Evolutionary conservation across 2,329 filamentous ascomycete genomes (phyloP), one percentile per base, ranked within the genome.

Genomic region (Aspergillus uvarum): DNA sequence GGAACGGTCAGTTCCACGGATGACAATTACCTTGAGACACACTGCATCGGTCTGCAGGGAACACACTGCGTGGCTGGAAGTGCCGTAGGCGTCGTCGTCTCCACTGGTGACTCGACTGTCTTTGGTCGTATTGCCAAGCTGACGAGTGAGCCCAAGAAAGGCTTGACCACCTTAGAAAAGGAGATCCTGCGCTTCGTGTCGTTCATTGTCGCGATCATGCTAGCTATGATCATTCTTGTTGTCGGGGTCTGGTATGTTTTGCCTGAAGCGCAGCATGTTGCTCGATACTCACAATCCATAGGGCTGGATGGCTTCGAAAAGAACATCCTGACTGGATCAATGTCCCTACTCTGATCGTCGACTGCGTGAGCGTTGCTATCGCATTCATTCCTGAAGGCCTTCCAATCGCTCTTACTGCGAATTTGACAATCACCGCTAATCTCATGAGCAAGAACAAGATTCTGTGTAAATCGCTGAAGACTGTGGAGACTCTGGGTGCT

Each of bases 401-500:
- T 0, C 88, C 89, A 0, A 87, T 91, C 54, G 88, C 88, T 0
- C 76, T 91, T 38, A 89, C 88, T 0, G 85, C 87, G 1, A 89
- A 86, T 19, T 79, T 93, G 64, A 92, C 89, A 0, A 92, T 93
- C 60, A 88, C 86, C 1, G 89, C 90, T 21, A 90, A 89, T 64
- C 82, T 90, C 66, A 92, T 93, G 90, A 82, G 82, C 63, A 87
- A 88, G 76, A 88, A 92, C 73, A 89, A 89, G 70, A 87, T 92
- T 48, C 82, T 92, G 8, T 92, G 89, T 85, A 92, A 92, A 76
- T 90, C 87, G 0, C 80, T 93, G 51, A 90, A 90, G 76, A 92
- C 89, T 0, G 89, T 91, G 0, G 89, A 92, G 74, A 92, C 89
- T 0, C 81, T 92, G 0, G 89, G 89, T 0, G 82, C 87, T 0